Evolutionary conservation across 768 basidiomycete species (phyloP), one percentile per base, ranked within the genome.

Genomic region (Mrakia blollopis): DNA sequence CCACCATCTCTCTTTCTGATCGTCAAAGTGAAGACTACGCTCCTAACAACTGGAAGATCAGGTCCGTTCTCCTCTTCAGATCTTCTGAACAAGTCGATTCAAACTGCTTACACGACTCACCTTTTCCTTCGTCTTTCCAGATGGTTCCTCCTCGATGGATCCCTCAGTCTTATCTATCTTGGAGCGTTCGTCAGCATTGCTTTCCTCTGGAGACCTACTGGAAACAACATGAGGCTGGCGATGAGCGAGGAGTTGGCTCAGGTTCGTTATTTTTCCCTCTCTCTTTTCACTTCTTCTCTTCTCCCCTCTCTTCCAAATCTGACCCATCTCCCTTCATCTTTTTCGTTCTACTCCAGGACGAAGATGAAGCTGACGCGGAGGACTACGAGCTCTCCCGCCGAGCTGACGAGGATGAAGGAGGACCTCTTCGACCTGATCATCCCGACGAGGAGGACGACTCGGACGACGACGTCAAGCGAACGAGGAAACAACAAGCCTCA

Each of bases 111-210:
- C 35, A 18, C 18, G 47, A 21, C 67, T 39, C 11, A 39, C 5
- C 11, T 47, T 69, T 37, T 44, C 41, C 21, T 25, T 18, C 2
- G 1, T 37, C 28, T 18, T 25, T 35, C 23, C 74, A 90, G 95
- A 68, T 99, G 97, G 97, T 94, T 94, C 91, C 86, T 99, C 9
- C 87, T 99, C 60, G 97, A 99, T 81, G 97, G 95, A 25, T 98
- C 93, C 87, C 87, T 98, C 63, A 89, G 92, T 1, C 87, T 95
- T 65, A 89, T 98, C 35, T 98, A 96, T 83, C 87, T 97, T 65
- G 85, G 87, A 39, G 89, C 90, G 47, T 98, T 98, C 83, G 85
- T 86, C 78, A 85, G 88, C 14, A 93, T 98, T 79, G 89, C 92
- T 2, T 97, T 89, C 84, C 86, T 98, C 39, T 99, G 97, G 96